Evolutionary conservation across 176 grass and related monocot species (phyloP).

Genomic region (Aegilops speltoides): DNA sequence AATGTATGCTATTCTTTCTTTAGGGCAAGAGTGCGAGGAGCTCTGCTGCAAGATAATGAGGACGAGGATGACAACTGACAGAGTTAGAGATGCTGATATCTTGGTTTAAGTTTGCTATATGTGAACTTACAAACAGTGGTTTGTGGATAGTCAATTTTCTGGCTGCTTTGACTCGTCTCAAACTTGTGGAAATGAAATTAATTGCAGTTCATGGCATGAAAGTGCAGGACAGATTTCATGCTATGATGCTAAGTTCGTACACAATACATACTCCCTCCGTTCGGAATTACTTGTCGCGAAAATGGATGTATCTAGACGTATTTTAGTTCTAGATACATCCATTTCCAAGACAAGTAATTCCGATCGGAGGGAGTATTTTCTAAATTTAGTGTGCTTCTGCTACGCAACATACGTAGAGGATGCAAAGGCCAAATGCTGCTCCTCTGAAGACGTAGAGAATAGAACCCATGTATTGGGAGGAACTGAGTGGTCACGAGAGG

Average conservation of each 20-base stretch:
- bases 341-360: no score
- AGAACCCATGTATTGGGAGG: no score
- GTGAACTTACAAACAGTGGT: not conserved
- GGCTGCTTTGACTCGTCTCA: not conserved
- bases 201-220: not conserved
- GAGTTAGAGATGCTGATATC: slow-evolving; percentile 29
- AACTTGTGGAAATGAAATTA: slow-evolving; percentile 30
- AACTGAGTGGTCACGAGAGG: no score
- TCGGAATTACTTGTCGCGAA: no score
- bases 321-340: no score
- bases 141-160: not conserved
- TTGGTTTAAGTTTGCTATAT: not conserved
- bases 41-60: slow-evolving; percentile 62
- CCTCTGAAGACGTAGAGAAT: no score
- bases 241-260: not conserved
- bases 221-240: not conserved
- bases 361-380: no score
- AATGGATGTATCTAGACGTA: no score
- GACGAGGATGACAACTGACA: slow-evolving; percentile 44
- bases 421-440: no score
- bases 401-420: no score
- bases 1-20: slow-evolving; percentile 8
- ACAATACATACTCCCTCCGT: no score
- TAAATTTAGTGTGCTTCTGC: no score
- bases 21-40: slow-evolving; percentile 73